Base-by-base conservation (phyloP, 208 protist species). In the Strigomonas oncopelti region DNA sequence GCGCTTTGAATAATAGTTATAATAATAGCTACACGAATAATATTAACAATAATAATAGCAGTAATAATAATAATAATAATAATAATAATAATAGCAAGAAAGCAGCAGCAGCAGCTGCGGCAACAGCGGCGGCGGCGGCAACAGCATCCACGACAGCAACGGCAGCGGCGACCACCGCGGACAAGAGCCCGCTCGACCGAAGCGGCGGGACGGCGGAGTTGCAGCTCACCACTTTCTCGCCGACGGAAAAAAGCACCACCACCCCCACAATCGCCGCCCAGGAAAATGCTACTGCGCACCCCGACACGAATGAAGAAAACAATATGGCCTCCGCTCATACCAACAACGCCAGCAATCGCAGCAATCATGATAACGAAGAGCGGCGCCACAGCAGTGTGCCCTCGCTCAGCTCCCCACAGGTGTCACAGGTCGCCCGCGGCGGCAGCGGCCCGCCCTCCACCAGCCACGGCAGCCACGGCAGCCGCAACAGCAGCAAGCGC, bases 61-160 rank as follows among this genome's bases (percentile, higher is more conserved):
- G 20, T 56, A 56, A 56, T 56, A 56, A 56, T 56, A 56, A 56
- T 56, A 56, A 56, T 56, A 56, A 56, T 56, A 56, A 4, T 56
- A 56, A 56, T 56, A 56, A 56, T 56, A 56, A 56, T 56, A 56
- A 13, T 56, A 56, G 3, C 25, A 56, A 13, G 5, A 56, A 56
- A 24, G 52, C 52, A 56, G 34, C 34, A 13, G 34, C 34, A 38
- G 34, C 34, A 38, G 34, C 34, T 38, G 34, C 34, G 7, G 9
- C 34, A n/a, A n/a, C n/a, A n/a, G n/a, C n/a, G n/a, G 38, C 38
- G 38, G 9, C 9, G 38, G 38, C 46, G 46, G 9, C 46, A 52
- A 52, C 46, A 24, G 8, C 46, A 25, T 20, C 20, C 4, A 5
- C 46, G 20, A 16, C 18, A 24, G 46, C 46, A 52, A 3, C 46